These are phyloP conservation scores for Luffa acutangula DNA, from an alignment of 306 rosid genomes.

Conservation along the genomic window DNA sequence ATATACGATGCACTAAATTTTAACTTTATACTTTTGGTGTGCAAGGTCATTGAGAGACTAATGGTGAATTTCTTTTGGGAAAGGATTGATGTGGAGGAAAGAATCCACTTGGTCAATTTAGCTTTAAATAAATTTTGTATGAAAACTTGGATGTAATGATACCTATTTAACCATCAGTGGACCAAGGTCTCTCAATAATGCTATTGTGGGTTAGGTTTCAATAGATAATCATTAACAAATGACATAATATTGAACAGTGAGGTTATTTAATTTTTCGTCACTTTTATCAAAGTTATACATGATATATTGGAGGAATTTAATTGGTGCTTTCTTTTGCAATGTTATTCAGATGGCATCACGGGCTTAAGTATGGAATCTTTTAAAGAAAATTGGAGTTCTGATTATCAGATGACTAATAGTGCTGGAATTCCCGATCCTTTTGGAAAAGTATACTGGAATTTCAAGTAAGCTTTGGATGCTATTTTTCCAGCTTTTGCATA, in stretches of 20 bases:
- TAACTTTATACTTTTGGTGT: too few species aligned
- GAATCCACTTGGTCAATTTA: not conserved
- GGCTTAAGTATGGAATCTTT: conserved; percentile 60
- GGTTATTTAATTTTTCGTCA: not conserved
- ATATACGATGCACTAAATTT: too few species aligned
- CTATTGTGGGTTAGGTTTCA: not conserved
- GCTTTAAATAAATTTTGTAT: not conserved
- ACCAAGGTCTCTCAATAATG: not conserved
- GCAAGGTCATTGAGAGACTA: too few species aligned
- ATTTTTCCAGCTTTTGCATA: not conserved
- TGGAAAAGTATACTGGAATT: conserved; percentile 70
- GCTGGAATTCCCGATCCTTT: conserved; percentile 73
- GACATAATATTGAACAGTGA: not conserved
- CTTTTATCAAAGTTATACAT: not conserved
- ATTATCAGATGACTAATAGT: conserved; percentile 68
- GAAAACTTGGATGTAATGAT: not conserved
- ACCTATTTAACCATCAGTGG: not conserved
- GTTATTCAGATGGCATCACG: conserved; percentile 61
- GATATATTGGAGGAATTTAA: conserved; percentile 7
- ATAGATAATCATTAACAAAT: not conserved
- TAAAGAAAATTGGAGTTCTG: conserved; percentile 75
- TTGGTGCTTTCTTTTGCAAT: conserved; percentile 13
- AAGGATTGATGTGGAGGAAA: too few species aligned
- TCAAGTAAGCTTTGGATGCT: conserved; percentile 47
- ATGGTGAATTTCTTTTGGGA: too few species aligned